These are phyloP conservation scores for Capsicum baccatum DNA, from an alignment of 257 asterid genomes.

Conservation along the genomic window DNA sequence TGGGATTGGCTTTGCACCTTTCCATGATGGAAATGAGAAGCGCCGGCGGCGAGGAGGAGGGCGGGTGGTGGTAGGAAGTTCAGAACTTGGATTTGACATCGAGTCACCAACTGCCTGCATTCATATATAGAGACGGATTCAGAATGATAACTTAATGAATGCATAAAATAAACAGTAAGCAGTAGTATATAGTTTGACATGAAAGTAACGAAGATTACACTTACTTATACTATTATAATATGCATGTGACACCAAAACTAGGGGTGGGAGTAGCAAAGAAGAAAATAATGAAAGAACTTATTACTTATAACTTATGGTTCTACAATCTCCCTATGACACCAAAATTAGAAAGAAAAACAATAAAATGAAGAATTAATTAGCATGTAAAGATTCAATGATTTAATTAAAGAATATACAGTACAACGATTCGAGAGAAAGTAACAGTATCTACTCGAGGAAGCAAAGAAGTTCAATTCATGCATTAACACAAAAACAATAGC, in stretches of 20 bases:
- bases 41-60: neutral
- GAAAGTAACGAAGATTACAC: neutral
- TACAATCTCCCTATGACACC: neutral
- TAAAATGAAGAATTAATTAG: neutral
- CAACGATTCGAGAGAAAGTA: too few relatives aligned
- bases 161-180: neutral
- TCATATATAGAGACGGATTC: neutral
- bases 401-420: too few relatives aligned
- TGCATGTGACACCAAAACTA: too few relatives aligned
- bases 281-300: too few relatives aligned
- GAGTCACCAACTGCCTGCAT: neutral
- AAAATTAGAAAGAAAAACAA: neutral
- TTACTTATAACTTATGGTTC: too few relatives aligned
- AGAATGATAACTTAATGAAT: neutral
- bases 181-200: neutral
- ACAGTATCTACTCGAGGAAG: too few relatives aligned
- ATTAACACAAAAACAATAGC: too few relatives aligned
- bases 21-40: conserved; percentile 39
- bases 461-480: neutral
- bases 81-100: neutral
- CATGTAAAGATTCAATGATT: too few relatives aligned
- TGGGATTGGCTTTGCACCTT: conserved; percentile 67
- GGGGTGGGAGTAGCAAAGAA: too few relatives aligned
- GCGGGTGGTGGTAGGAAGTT: neutral
- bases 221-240: too few relatives aligned